A percentile compares a stretch with the other conserved stretches of the same genome.
Conservation (phyloP, 176 grass and related monocot species). For the Aegilops longissima region DNA sequence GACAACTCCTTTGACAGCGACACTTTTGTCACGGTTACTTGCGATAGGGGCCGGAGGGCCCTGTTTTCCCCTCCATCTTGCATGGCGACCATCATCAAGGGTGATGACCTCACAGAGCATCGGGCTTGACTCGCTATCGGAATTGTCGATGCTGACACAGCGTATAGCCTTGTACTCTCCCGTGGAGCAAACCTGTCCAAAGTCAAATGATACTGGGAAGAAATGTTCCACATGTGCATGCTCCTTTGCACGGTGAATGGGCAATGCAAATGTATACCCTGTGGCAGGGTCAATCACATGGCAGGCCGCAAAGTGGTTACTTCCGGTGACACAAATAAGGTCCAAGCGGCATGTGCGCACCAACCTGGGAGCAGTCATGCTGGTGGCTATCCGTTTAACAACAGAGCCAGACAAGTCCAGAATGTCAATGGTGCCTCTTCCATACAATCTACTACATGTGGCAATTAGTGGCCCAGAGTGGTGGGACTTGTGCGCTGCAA, state of each 20-base stretch:
- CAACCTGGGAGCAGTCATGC: too few relatives aligned
- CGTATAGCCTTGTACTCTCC: background rate
- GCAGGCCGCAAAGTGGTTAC: background rate
- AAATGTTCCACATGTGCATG: background rate
- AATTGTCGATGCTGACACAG: background rate
- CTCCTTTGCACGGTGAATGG: background rate
- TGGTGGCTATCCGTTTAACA: background rate
- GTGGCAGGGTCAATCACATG: background rate
- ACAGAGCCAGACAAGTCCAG: background rate
- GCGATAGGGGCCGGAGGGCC: background rate
- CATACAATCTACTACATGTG: background rate
- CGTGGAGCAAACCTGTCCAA: background rate
- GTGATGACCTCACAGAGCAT: background rate
- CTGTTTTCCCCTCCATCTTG: background rate
- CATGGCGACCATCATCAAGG: background rate
- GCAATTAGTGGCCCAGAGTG: background rate
- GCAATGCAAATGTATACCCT: background rate
- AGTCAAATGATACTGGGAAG: background rate
- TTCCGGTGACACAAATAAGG: background rate
- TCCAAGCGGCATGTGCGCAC: background rate
- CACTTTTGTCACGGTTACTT: background rate
- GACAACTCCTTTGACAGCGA: background rate
- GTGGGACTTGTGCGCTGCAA: background rate
- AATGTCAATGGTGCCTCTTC: background rate
- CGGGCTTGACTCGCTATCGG: background rate